phyloP scores from a whole-genome alignment of 2,329 filamentous ascomycete species.

The Alternaria incomplexa region DNA sequence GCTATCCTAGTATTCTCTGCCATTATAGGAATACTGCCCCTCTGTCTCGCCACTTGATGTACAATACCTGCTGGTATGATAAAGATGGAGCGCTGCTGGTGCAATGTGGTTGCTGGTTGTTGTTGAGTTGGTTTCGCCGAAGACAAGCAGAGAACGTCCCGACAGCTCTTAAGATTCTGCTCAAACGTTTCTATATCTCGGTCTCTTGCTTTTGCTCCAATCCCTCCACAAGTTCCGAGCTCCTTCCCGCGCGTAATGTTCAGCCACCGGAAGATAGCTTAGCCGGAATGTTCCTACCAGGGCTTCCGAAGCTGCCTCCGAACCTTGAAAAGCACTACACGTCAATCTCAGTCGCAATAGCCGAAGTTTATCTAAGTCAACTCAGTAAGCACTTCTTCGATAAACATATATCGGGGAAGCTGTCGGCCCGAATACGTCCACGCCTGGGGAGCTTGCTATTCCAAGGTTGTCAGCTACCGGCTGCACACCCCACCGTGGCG shows the following conservation, averaged over 20 bases:
- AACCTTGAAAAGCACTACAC: background rate
- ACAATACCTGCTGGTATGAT: background rate
- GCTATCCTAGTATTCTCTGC: constrained; percentile 40
- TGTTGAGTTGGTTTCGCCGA: background rate
- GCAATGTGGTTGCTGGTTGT: background rate
- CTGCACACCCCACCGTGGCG: constrained; percentile 8
- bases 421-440: background rate
- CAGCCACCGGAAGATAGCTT: constrained; percentile 7
- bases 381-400: background rate
- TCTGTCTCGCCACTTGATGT: background rate
- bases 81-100: background rate
- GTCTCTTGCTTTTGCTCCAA: background rate
- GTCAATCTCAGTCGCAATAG: background rate
- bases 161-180: background rate
- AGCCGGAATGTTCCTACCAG: constrained; percentile 1
- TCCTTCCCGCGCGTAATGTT: background rate
- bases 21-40: constrained; percentile 22
- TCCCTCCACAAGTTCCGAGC: background rate
- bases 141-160: background rate
- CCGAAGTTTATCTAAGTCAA: background rate
- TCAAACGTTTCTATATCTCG: background rate
- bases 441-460: background rate
- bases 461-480: background rate
- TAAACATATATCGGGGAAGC: background rate
- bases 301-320: background rate